These are phyloP conservation scores for Rosellinia necatrix DNA, from an alignment of 2,329 filamentous ascomycete genomes.

Conservation along the genomic window DNA sequence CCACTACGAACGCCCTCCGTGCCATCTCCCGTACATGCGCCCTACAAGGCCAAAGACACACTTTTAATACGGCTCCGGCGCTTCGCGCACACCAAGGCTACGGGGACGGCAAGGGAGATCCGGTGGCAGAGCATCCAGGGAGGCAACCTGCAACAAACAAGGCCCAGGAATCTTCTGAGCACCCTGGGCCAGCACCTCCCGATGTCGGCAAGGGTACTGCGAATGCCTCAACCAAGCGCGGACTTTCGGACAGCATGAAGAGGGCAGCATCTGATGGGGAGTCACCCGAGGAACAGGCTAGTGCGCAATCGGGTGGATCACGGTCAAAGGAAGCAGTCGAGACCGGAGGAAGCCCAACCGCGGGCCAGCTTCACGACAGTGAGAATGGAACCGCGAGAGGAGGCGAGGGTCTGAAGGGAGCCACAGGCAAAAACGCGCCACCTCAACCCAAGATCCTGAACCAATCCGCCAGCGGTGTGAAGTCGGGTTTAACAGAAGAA, in stretches of 20 bases:
- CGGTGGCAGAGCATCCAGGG: constrained; percentile 44
- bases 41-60: constrained; percentile 32
- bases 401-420: constrained; percentile 42
- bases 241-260: constrained; percentile 33
- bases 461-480: constrained; percentile 47
- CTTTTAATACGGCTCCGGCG: constrained; percentile 32
- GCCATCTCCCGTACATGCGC: constrained; percentile 29
- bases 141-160: constrained; percentile 41
- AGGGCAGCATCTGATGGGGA: constrained; percentile 28
- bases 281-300: constrained; percentile 41
- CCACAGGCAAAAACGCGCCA: constrained; percentile 41
- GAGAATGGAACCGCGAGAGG: constrained; percentile 34
- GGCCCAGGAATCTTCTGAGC: constrained; percentile 45
- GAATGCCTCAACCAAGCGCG: constrained; percentile 43
- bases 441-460: constrained; percentile 58
- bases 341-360: constrained; percentile 41
- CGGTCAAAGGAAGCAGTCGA: constrained; percentile 47
- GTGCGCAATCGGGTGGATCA: constrained; percentile 46
- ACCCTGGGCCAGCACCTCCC: constrained; percentile 49
- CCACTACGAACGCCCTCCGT: constrained; percentile 31
- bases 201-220: constrained; percentile 46
- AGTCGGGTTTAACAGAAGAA: constrained; percentile 50
- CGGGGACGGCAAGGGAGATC: constrained; percentile 47
- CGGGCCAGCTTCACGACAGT: constrained; percentile 35
- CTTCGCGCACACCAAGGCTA: constrained; percentile 42